Evolutionary conservation across 129 eudicot genomes (phyloP).

Genomic region (Flaveria trinervia): DNA sequence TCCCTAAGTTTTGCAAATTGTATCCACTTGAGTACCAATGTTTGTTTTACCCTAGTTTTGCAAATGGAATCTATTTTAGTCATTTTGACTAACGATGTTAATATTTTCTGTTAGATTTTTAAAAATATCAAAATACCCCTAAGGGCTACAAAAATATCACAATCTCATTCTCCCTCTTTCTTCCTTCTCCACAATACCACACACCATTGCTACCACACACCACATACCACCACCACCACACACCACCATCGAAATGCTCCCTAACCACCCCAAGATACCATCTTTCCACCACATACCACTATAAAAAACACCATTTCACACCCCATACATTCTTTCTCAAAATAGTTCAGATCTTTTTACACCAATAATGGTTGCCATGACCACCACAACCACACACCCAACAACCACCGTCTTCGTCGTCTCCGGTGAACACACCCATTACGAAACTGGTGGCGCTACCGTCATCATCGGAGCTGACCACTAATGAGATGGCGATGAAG

Average conservation of each 20-base stretch:
- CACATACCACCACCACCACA: conserved; percentile 35
- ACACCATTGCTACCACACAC: too few relatives aligned
- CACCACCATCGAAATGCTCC: conserved; percentile 13
- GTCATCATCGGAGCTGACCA: conserved; percentile 10
- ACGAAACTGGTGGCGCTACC: conserved; percentile 8
- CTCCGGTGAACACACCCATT: conserved; percentile 23
- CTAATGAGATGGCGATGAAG: conserved; percentile 66
- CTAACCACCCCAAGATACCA: background rate
- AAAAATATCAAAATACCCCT: too few relatives aligned
- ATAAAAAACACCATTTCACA: background rate
- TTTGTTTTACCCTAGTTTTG: too few relatives aligned
- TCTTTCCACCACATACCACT: conserved; percentile 25
- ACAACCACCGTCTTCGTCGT: conserved; percentile 16
- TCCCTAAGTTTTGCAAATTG: too few relatives aligned
- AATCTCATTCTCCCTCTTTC: too few relatives aligned
- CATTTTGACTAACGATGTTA: too few relatives aligned
- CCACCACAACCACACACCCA: conserved; percentile 35
- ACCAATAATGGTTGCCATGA: conserved; percentile 50
- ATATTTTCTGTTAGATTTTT: too few relatives aligned
- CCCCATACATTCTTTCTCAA: background rate
- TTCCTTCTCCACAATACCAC: too few relatives aligned
- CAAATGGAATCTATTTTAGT: too few relatives aligned
- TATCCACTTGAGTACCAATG: too few relatives aligned
- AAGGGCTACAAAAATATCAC: too few relatives aligned
- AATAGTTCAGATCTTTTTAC: background rate